Evolutionary conservation across 1,139 yeast species (phyloP), one percentile per base, ranked within the genome.

Genomic region (Lodderomyces parapsilosis): DNA sequence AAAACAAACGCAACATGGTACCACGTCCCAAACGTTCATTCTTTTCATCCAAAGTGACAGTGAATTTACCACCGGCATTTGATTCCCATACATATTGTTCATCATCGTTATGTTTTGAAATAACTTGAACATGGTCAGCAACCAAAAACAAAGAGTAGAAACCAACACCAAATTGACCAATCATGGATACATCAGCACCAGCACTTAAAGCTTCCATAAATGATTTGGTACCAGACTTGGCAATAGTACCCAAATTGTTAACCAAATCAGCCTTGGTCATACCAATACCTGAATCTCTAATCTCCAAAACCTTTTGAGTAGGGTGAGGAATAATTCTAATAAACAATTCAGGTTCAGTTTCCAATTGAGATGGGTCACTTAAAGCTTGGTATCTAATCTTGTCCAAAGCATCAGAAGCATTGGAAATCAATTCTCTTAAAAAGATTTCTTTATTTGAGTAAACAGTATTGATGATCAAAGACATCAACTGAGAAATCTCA

Each of bases 121-220:
- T 89, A 59, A 94, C 99, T 78, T 93, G 97, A 54, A 94, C 99
- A 63, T 84, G 90, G 78, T 94, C 99, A 63, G 99, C 99, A 65
- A 94, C 99, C 78, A 94, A 84, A 88, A 94, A 94, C 59, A 93
- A 81, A 46, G 99, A 93, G 86, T 94, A 94, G 93, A 94, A 94
- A 83, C 99, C 99, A 61, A 94, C 99, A 89, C 99, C 99, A 79
- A 94, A 94, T 78, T 94, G 99, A 81, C 99, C 99, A 77, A 94
- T 94, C 99, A 94, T 94, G 55, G 98, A 90, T 55, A 94, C 97
- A 72, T 94, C 99, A 54, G 99, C 99, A 77, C 99, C 99, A 56
- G 97, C 97, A 56, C 96, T 85, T 58, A 93, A 81, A 56, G 99
- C 99, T 77, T 94, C 99, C 99, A 94, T 93, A 71, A 94, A 94